Evolutionary conservation across 2,329 filamentous ascomycete species (phyloP), one percentile per base, ranked within the genome.

Genomic region (Chaetomium olivaceum): DNA sequence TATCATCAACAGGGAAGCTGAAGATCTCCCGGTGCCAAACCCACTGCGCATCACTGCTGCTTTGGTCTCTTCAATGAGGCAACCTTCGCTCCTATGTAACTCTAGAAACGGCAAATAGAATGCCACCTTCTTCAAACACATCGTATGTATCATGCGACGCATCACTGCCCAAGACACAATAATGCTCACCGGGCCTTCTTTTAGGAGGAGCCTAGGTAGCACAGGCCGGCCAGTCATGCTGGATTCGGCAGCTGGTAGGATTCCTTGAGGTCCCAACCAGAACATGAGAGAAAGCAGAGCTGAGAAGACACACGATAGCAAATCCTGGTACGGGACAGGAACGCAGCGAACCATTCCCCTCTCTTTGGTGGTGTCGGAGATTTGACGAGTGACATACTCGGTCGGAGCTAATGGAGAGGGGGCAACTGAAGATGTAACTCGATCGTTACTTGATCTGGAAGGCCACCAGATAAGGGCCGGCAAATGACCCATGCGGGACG

Each of bases 401-500:
- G 31, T 48, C 57, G 50, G 23, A 27, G 46, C 25, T 29, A 57
- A 57, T 23, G 48, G 31, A 3, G 58, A 54, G 43, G 25, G 54
- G 39, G 51, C 9, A n/a, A 21, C 48, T 8, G 36, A 31, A 46
- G 8, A 36, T 61, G 51, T 25, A 50, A 66, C 61, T 67, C 62
- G 58, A 63, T 57, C 33, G 48, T 58, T 65, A 14, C 68, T 62
- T 56, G 57, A 69, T 69, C 31, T 27, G 68, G 68, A 66, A 70
- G 68, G 68, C 65, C 50, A 58, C 36, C 56, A 63, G 68, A 70
- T 69, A 67, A 66, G 67, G 56, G 16, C 57, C 58, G 61, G 63
- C 61, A 64, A 59, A 29, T 65, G 67, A 58, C 54, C 64, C 62
- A 63, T 62, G 57, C n/a, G 46, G 25, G 51, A 43, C 61, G 67